Conservation (phyloP, 2,329 filamentous ascomycete genomes). For the Trichoderma cornu-damae region DNA sequence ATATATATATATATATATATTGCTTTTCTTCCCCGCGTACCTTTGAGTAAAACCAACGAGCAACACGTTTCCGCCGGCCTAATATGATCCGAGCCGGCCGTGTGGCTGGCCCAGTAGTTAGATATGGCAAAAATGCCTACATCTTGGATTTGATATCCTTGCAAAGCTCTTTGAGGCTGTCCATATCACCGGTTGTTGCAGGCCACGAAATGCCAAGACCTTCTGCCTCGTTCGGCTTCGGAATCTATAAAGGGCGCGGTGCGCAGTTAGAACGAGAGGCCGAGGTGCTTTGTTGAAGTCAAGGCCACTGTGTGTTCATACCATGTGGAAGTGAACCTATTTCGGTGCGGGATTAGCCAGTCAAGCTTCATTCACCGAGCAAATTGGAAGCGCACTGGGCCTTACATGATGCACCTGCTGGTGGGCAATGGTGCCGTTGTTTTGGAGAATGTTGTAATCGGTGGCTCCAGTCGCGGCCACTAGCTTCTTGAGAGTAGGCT, state of each 20-base stretch:
- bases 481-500: slow-evolving; percentile 69
- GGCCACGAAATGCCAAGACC: slow-evolving; percentile 81
- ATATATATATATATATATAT: slow-evolving; percentile 7
- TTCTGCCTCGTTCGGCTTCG: slow-evolving; percentile 80
- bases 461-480: slow-evolving; percentile 67
- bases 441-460: slow-evolving; percentile 93
- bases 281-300: neutral
- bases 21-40: neutral
- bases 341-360: slow-evolving; percentile 13
- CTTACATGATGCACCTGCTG: slow-evolving; percentile 87
- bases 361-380: neutral
- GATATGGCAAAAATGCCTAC: slow-evolving; percentile 39
- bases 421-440: slow-evolving; percentile 88
- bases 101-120: neutral
- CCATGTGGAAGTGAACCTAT: slow-evolving; percentile 90
- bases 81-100: neutral
- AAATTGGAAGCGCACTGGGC: neutral
- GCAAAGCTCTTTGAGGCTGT: slow-evolving; percentile 68
- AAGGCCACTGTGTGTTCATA: slow-evolving; percentile 37
- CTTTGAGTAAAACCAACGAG: neutral
- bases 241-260: slow-evolving; percentile 59
- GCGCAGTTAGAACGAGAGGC: neutral
- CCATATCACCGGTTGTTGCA: slow-evolving; percentile 69
- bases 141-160: slow-evolving; percentile 90
- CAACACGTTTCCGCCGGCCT: neutral